Conservation (phyloP, 1,284 basidiomycete genomes). For the Neonothopanus nambi region DNA sequence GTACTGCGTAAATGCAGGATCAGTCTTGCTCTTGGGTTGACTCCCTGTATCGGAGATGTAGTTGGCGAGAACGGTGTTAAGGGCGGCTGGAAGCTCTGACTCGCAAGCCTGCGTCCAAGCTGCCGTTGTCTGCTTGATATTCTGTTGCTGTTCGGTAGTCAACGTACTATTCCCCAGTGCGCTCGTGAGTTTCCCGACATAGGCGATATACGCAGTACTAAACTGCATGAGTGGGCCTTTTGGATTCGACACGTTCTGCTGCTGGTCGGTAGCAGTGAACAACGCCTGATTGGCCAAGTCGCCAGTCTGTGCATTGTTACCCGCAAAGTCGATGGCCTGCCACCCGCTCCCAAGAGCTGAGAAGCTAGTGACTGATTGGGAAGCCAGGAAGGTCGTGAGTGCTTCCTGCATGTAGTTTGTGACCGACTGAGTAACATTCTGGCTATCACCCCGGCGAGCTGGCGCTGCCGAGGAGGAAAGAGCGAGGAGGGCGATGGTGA, state of each 20-base stretch:
- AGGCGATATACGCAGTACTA: neutral
- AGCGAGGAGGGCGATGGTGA: too few relatives aligned
- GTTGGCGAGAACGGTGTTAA: neutral
- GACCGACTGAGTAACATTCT: too few relatives aligned
- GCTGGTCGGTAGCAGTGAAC: too few relatives aligned
- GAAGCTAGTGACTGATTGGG: neutral
- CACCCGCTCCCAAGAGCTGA: neutral
- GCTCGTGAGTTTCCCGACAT: neutral
- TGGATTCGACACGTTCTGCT: too few relatives aligned
- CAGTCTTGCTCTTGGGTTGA: neutral
- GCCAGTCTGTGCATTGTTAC: neutral
- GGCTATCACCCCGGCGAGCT: too few relatives aligned
- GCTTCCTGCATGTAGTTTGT: conserved; percentile 3
- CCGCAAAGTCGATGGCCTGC: conserved; percentile 6
- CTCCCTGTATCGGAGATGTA: neutral
- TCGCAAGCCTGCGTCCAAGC: neutral
- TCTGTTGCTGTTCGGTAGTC: neutral
- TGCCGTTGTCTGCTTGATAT: neutral
- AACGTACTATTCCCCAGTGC: neutral
- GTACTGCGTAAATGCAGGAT: neutral
- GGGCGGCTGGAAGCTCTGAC: neutral
- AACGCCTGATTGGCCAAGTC: neutral
- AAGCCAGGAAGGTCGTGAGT: neutral
- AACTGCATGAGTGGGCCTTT: neutral
- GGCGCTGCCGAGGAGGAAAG: too few relatives aligned